Evolutionary conservation across 176 grass and related monocot species (phyloP).

Genomic region (bread wheat (Triticum aestivum)): DNA sequence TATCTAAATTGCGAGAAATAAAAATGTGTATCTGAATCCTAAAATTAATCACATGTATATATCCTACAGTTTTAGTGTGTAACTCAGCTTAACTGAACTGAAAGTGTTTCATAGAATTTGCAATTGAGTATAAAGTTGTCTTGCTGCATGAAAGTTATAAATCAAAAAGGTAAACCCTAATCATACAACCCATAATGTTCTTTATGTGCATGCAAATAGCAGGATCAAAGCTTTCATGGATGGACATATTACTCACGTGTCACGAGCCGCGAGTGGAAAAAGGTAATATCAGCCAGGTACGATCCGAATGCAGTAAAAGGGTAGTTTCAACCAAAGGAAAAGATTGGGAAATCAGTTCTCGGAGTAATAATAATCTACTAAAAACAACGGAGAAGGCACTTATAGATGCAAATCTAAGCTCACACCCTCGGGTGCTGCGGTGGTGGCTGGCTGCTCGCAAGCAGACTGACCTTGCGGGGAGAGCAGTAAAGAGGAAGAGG

Average conservation of each 20-base stretch:
- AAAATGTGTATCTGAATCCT: neutral
- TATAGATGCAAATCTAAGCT: slow-evolving; percentile 99
- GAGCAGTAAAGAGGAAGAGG: slow-evolving; percentile 43
- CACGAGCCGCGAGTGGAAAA: neutral
- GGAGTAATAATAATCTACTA: neutral
- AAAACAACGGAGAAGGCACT: slow-evolving; percentile 33
- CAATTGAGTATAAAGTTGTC: neutral
- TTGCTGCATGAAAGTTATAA: neutral
- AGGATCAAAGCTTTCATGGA: slow-evolving; percentile 15
- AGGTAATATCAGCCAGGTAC: slow-evolving; percentile 14
- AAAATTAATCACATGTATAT: neutral
- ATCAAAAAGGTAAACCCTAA: slow-evolving; percentile 33
- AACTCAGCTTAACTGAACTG: neutral
- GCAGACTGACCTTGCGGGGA: slow-evolving; percentile 63
- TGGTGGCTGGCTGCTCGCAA: slow-evolving; percentile 48
- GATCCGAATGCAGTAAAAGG: slow-evolving; percentile 34
- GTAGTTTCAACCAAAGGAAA: slow-evolving; percentile 5
- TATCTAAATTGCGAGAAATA: neutral
- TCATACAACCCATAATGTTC: slow-evolving; percentile 3
- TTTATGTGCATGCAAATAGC: slow-evolving; percentile 10
- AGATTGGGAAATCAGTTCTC: slow-evolving; percentile 31
- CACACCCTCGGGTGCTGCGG: slow-evolving; percentile 51
- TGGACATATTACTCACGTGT: slow-evolving; percentile 20
- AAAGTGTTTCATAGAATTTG: slow-evolving; percentile 8
- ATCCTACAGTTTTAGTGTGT: neutral